These are phyloP conservation scores for Ogataea ramenticola DNA, from an alignment of 805 yeast species.

Conservation along the genomic window DNA sequence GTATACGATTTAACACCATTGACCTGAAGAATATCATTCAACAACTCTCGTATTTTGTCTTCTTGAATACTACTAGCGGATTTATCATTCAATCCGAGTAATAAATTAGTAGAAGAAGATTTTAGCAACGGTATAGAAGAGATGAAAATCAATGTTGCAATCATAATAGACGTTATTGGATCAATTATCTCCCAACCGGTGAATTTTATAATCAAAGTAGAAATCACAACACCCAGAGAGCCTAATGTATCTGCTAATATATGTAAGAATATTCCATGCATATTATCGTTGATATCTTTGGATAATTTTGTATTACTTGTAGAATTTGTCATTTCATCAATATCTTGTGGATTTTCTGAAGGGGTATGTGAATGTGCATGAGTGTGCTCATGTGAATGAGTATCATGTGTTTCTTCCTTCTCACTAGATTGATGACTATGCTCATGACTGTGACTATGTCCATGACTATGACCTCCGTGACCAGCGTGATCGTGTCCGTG, in stretches of 20 bases:
- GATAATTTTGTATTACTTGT: conserved; percentile 8
- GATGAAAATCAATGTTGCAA: conserved; percentile 69
- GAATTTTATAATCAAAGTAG: conserved; percentile 68
- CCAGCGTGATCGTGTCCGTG: conserved; percentile 60
- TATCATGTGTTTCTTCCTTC: conserved; percentile 7
- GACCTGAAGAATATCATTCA: conserved; percentile 59
- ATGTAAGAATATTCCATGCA: conserved; percentile 92
- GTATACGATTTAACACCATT: conserved; percentile 83
- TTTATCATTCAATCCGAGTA: conserved; percentile 49
- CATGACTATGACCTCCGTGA: conserved; percentile 35
- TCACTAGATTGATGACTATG: conserved; percentile 8
- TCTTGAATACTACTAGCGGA: conserved; percentile 38
- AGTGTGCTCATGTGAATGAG: conserved; percentile 20
- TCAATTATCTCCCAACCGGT: conserved; percentile 75
- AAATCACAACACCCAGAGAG: conserved; percentile 92
- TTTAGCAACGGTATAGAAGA: conserved; percentile 81
- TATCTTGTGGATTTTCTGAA: neutral
- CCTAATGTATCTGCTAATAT: conserved; percentile 94
- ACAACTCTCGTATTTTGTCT: conserved; percentile 49
- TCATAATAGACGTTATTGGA: conserved; percentile 85
- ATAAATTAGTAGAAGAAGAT: conserved; percentile 68
- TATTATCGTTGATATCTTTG: conserved; percentile 57
- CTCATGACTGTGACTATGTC: conserved; percentile 16
- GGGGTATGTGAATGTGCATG: conserved; percentile 15
- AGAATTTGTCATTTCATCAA: conserved; percentile 8